phyloP scores from a whole-genome alignment of 148 eudicot species.

The Agrostemma githago region DNA sequence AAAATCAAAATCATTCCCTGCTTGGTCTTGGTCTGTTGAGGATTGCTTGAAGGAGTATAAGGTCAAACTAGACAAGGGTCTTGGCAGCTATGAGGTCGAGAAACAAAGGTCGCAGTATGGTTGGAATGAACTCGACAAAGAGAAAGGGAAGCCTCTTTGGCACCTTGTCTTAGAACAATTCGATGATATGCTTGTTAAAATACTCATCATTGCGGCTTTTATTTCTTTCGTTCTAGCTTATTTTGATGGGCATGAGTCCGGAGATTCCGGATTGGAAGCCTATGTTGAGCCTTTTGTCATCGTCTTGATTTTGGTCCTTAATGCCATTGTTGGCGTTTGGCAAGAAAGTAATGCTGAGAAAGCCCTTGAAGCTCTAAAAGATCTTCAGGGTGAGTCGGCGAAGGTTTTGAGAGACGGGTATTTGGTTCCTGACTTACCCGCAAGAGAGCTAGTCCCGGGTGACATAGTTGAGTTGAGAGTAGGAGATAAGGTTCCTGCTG shows the following conservation, averaged over 20 bases:
- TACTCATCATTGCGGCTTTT: slow-evolving; percentile 63
- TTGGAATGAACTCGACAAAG: slow-evolving; percentile 70
- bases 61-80: slow-evolving; percentile 55
- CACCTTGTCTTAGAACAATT: slow-evolving; percentile 69
- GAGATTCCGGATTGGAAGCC: slow-evolving; percentile 48
- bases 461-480: slow-evolving; percentile 76
- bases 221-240: slow-evolving; percentile 67
- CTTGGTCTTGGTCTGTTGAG: slow-evolving; percentile 67
- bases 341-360: slow-evolving; percentile 86
- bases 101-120: slow-evolving; percentile 47
- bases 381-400: slow-evolving; percentile 67
- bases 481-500: slow-evolving; percentile 84
- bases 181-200: slow-evolving; percentile 76
- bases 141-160: slow-evolving; percentile 77
- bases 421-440: slow-evolving; percentile 60
- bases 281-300: slow-evolving; percentile 80
- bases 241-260: slow-evolving; percentile 49
- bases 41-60: slow-evolving; percentile 52
- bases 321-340: slow-evolving; percentile 88
- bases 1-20: slow-evolving; percentile 30
- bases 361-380: slow-evolving; percentile 81
- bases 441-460: slow-evolving; percentile 78
- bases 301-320: slow-evolving; percentile 56
- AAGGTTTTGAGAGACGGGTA: slow-evolving; percentile 67
- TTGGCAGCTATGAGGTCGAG: slow-evolving; percentile 57